These are phyloP conservation scores for Baudoinia panamericana DNA, from an alignment of 495 filamentous ascomycete species.

Conservation along the genomic window DNA sequence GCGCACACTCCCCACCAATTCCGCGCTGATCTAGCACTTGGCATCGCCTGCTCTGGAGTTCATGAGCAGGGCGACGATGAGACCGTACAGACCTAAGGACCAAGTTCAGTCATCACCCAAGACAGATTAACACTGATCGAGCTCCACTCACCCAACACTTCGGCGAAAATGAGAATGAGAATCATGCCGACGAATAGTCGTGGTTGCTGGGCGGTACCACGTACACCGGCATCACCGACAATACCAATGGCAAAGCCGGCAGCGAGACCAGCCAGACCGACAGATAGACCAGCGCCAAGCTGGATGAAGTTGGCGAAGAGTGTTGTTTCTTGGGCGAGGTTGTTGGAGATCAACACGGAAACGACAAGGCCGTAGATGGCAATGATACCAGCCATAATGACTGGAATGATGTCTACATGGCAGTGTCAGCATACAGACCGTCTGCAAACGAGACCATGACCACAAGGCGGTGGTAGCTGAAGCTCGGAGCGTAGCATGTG, in stretches of 20 bases:
- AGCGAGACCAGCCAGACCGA: conserved; percentile 93
- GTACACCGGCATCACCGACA: conserved; percentile 97
- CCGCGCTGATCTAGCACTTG: conserved; percentile 8
- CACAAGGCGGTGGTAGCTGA: no score
- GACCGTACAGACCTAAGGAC: conserved; percentile 80
- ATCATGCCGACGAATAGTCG: conserved; percentile 99
- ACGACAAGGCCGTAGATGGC: conserved; percentile 99
- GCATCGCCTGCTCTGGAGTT: conserved; percentile 47
- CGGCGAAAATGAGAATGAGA: conserved; percentile 99
- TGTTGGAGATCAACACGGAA: conserved; percentile 91
- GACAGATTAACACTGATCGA: not conserved
- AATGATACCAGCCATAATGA: conserved; percentile 99
- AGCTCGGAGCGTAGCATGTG: no score
- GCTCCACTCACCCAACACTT: conserved; percentile 74
- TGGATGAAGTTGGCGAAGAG: conserved; percentile 96
- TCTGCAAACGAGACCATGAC: no score
- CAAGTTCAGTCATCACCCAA: not conserved
- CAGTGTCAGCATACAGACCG: no score
- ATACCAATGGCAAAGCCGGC: conserved; percentile 98
- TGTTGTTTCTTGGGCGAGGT: conserved; percentile 64
- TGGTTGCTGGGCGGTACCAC: conserved; percentile 94
- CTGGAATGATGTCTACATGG: conserved; percentile 84
- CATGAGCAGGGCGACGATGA: conserved; percentile 98
- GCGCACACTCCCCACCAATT: not conserved
- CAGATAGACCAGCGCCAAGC: conserved; percentile 87